Evolutionary conservation across 225 moss, liverwort and hornwort species (phyloP), one percentile per base, ranked within the genome.

Genomic region (Polytrichum formosum): DNA sequence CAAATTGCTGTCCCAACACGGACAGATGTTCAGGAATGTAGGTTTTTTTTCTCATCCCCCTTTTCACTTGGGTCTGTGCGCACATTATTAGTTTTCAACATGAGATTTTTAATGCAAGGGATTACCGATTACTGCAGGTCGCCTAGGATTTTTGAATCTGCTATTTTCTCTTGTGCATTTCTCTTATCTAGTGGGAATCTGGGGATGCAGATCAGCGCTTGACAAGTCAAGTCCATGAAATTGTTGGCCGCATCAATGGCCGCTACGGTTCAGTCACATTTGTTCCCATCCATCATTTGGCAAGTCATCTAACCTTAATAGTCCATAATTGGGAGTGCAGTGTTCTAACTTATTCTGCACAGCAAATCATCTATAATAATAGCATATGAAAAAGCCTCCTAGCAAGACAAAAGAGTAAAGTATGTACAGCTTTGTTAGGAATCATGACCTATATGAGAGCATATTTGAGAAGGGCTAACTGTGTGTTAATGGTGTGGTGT

Each of bases 1-100:
- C 95, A 95, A 75, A 95, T 95, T 81, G 95, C 92, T 6, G 95
- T 95, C 53, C 95, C 95, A 59, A 91, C 95, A 61, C 87, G 95
- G 53, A 90, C 81, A 59, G 92, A 92, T 73, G 89, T 91, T 31
- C 91, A 73, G 54, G 89, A 95, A 72, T 92, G 87, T 84, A 72
- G 73, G 78, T 61, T 69, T 56, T 58, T 20, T 6, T 58, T 58
- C 58, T 23, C 13, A 46, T 46, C 46, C 13, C 46, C 46, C 46
- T 46, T 46, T 17, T 55, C 8, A 35, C 6, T 56, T 58, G 58
- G 58, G 9, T 58, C 4, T 46, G 37, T 10, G 37, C 4, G 16
- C 46, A 46, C 46, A 46, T 16, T 46, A 46, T 46, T 46, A 13
- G 2, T 13, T 46, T 46, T 46, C 46, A 46, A 46, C 2, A 46